These are phyloP conservation scores for Protomyces inundatus DNA, from an alignment of 1,139 yeast genomes.

Conservation along the genomic window DNA sequence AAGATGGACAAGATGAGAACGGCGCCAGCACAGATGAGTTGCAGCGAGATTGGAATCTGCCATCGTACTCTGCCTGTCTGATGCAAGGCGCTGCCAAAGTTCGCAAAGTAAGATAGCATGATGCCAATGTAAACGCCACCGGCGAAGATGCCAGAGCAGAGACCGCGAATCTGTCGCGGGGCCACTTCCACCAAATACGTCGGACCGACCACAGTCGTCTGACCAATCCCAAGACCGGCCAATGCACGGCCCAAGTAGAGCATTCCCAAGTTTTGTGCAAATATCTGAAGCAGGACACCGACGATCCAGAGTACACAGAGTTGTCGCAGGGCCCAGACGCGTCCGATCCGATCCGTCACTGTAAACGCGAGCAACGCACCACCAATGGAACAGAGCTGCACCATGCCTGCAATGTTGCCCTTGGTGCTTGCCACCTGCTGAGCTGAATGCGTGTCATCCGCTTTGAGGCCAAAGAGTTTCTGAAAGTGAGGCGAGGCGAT, in stretches of 20 bases:
- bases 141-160: slow-evolving; percentile 49
- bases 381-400: slow-evolving; percentile 56
- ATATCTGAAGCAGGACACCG: slow-evolving; percentile 52
- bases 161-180: slow-evolving; percentile 52
- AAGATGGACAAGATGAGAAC: slow-evolving; percentile 19
- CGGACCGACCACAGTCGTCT: slow-evolving; percentile 56
- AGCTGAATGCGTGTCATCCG: not conserved
- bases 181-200: slow-evolving; percentile 52
- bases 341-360: slow-evolving; percentile 52
- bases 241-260: slow-evolving; percentile 46
- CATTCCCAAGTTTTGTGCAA: slow-evolving; percentile 47
- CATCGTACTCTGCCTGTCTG: slow-evolving; percentile 41
- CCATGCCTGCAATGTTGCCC: slow-evolving; percentile 43
- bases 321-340: slow-evolving; percentile 50
- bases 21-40: slow-evolving; percentile 44
- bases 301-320: slow-evolving; percentile 47
- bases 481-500: slow-evolving; percentile 47
- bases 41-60: slow-evolving; percentile 42
- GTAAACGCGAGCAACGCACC: slow-evolving; percentile 52
- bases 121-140: slow-evolving; percentile 56
- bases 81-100: slow-evolving; percentile 44
- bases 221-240: slow-evolving; percentile 55
- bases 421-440: not conserved
- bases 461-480: slow-evolving; percentile 41
- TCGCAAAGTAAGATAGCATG: slow-evolving; percentile 50